Conservation (phyloP, 768 basidiomycete species). For the Butyriboletus loyo region DNA sequence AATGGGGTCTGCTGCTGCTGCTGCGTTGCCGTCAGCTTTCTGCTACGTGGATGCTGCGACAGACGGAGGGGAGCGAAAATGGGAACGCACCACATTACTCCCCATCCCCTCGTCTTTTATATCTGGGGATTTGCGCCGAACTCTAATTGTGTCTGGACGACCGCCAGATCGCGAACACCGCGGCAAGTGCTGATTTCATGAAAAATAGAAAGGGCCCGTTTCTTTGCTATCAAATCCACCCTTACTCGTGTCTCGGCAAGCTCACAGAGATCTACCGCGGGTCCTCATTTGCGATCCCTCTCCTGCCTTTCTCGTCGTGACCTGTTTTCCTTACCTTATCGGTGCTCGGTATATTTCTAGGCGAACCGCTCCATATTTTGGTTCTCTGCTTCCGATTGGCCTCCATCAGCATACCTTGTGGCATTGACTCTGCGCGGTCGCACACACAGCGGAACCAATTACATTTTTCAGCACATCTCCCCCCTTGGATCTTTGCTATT, state of each 20-base stretch:
- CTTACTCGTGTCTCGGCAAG: constrained; percentile 29
- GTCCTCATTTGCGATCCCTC: constrained; percentile 16
- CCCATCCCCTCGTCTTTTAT: constrained; percentile 26
- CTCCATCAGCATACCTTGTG: constrained; percentile 38
- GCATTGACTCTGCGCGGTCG: constrained; percentile 25
- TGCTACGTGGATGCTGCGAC: constrained; percentile 10
- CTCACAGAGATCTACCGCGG: constrained; percentile 21
- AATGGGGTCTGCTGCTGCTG: not conserved
- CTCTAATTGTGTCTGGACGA: constrained; percentile 28
- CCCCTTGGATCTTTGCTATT: constrained; percentile 42
- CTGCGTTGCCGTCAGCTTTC: constrained; percentile 10
- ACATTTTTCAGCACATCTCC: constrained; percentile 41
- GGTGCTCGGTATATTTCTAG: constrained; percentile 38
- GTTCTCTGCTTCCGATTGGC: constrained; percentile 48
- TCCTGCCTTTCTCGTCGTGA: constrained; percentile 32
- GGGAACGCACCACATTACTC: constrained; percentile 13
- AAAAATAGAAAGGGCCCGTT: constrained; percentile 29
- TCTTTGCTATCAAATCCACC: constrained; percentile 27
- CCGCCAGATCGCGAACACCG: constrained; percentile 27
- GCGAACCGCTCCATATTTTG: constrained; percentile 45
- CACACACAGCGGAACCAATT: constrained; percentile 34
- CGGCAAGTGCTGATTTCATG: constrained; percentile 27
- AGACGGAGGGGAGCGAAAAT: constrained; percentile 3
- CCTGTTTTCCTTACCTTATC: constrained; percentile 38
- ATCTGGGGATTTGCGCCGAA: constrained; percentile 25